Evolutionary conservation across 208 protist genomes (phyloP).

Genomic region (Wallacemonas rigidus): DNA sequence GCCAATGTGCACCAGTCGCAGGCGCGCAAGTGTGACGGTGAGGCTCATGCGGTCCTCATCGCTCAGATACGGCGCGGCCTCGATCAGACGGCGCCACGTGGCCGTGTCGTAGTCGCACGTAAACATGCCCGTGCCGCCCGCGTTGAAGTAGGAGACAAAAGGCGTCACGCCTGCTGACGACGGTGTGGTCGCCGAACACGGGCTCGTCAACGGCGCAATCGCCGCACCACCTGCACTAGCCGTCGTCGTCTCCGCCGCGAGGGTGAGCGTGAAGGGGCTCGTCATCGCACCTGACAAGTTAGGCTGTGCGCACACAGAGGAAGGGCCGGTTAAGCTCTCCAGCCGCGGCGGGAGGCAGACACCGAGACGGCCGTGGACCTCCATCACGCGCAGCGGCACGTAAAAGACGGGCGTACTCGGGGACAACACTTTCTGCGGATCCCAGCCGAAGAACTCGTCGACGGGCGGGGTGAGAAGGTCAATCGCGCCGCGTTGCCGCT

Average conservation of each 20-base stretch:
- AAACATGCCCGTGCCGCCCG: slow-evolving; percentile 43
- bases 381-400: slow-evolving; percentile 27
- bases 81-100: slow-evolving; percentile 65
- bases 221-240: not conserved
- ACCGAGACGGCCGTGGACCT: slow-evolving; percentile 16
- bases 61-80: slow-evolving; percentile 38
- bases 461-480: slow-evolving; percentile 25
- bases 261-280: slow-evolving; percentile 9
- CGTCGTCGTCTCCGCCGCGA: not conserved
- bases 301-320: not conserved
- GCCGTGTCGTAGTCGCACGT: slow-evolving; percentile 70
- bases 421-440: slow-evolving; percentile 16
- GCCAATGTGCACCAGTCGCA: slow-evolving; percentile 54
- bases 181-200: slow-evolving; percentile 1
- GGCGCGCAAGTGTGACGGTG: slow-evolving; percentile 53
- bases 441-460: slow-evolving; percentile 22
- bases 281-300: not conserved
- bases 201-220: not conserved
- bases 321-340: not conserved
- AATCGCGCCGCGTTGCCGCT: slow-evolving; percentile 17
- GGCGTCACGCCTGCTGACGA: not conserved
- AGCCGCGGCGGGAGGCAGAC: slow-evolving; percentile 1
- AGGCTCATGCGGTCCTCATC: slow-evolving; percentile 65
- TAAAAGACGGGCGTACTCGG: not conserved
- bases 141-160: slow-evolving; percentile 56